A percentile compares a stretch with the other conserved stretches of the same genome.
These are phyloP conservation scores for Fusarium floridanum DNA, from an alignment of 2,329 filamentous ascomycete species.

Conservation along the genomic window DNA sequence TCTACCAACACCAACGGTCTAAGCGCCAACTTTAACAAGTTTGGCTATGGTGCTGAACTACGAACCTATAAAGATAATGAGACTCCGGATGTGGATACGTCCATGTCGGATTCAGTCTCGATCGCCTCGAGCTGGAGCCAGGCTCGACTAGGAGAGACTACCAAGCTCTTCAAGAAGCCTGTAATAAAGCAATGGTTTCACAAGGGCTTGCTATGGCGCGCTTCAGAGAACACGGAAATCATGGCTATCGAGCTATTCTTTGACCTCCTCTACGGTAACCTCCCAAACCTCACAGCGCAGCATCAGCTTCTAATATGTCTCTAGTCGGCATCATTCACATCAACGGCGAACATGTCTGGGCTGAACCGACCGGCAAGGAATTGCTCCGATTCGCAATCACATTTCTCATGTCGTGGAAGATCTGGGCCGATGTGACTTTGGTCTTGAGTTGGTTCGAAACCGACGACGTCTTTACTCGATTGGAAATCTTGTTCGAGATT, in stretches of 20 bases:
- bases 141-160: slow-evolving; percentile 55
- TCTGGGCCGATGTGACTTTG: slow-evolving; percentile 71
- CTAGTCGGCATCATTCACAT: slow-evolving; percentile 72
- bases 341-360: slow-evolving; percentile 71
- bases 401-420: slow-evolving; percentile 73
- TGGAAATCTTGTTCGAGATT: slow-evolving; percentile 71
- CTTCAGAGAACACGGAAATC: slow-evolving; percentile 69
- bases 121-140: slow-evolving; percentile 33
- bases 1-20: slow-evolving; percentile 67
- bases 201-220: slow-evolving; percentile 73
- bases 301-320: not conserved
- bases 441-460: slow-evolving; percentile 73
- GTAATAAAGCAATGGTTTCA: slow-evolving; percentile 76
- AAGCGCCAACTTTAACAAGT: slow-evolving; percentile 72
- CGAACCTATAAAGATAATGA: slow-evolving; percentile 58
- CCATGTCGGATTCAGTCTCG: slow-evolving; percentile 45
- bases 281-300: not conserved
- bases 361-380: slow-evolving; percentile 65
- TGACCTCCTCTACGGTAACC: slow-evolving; percentile 67
- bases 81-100: slow-evolving; percentile 23
- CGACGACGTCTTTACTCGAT: slow-evolving; percentile 70
- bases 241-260: slow-evolving; percentile 75
- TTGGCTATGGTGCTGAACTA: slow-evolving; percentile 71
- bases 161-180: slow-evolving; percentile 71
- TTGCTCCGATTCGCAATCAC: slow-evolving; percentile 72